phyloP scores from a whole-genome alignment of 495 filamentous ascomycete species.

The Neurospora sp. region DNA sequence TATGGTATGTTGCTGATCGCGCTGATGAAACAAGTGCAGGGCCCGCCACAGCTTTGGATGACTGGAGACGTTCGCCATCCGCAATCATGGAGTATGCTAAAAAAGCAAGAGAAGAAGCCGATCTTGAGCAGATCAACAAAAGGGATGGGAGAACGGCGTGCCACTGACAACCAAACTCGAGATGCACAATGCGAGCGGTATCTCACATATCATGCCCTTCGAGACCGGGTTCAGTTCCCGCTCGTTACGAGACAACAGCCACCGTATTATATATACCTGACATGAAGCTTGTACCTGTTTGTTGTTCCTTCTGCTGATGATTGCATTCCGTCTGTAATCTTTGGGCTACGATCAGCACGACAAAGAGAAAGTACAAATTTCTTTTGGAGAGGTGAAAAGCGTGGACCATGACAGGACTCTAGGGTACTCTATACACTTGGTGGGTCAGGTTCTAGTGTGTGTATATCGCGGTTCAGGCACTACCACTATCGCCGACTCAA shows the following conservation, averaged over 20 bases:
- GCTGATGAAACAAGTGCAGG: neutral
- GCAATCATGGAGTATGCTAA: neutral
- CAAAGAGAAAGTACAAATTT: neutral
- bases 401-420: neutral
- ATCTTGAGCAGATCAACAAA: neutral
- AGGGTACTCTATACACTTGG: neutral
- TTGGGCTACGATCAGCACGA: neutral
- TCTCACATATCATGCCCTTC: neutral
- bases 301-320: neutral
- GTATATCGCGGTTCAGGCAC: neutral
- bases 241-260: neutral
- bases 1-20: neutral
- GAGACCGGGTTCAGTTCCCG: neutral
- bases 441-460: neutral
- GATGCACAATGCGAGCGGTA: neutral
- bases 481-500: neutral
- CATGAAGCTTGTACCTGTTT: neutral
- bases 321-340: neutral
- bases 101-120: neutral
- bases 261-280: neutral
- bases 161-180: neutral
- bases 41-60: neutral
- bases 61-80: neutral
- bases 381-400: neutral
- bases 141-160: neutral